Conservation (phyloP, 371 early-diverging fungal genomes). For the Apophysomyces variabilis region DNA sequence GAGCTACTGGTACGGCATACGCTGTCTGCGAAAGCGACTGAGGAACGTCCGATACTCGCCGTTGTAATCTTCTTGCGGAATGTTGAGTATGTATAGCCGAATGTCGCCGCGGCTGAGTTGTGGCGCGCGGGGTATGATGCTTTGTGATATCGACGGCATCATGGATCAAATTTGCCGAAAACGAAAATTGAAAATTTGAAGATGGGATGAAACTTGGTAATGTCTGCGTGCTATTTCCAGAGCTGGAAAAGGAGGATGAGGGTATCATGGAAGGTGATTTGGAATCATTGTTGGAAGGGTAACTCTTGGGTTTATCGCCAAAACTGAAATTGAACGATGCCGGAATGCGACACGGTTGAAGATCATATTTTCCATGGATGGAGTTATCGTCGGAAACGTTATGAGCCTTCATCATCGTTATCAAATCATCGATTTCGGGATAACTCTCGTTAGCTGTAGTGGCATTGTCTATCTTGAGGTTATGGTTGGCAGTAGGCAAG, state of each 20-base stretch:
- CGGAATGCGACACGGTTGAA: slow-evolving; percentile 10
- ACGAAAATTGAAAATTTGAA: slow-evolving; percentile 5
- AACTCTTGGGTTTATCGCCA: slow-evolving; percentile 7
- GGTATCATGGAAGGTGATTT: slow-evolving; percentile 6
- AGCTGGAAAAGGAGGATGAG: background rate
- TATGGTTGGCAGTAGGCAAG: slow-evolving; percentile 7
- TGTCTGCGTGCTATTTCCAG: background rate
- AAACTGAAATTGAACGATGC: slow-evolving; percentile 11
- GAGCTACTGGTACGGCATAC: slow-evolving; percentile 3
- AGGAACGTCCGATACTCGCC: slow-evolving; percentile 3
- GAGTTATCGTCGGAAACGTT: slow-evolving; percentile 13
- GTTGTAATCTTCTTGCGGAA: slow-evolving; percentile 6
- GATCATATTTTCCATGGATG: slow-evolving; percentile 9
- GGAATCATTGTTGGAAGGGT: slow-evolving; percentile 2
- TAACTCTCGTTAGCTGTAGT: slow-evolving; percentile 5
- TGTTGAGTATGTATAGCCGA: slow-evolving; percentile 7
- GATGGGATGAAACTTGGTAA: slow-evolving; percentile 8
- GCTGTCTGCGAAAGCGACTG: slow-evolving; percentile 5
- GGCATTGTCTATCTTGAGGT: slow-evolving; percentile 4
- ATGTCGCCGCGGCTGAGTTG: background rate
- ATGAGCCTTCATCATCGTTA: slow-evolving; percentile 17
- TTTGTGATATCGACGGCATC: slow-evolving; percentile 5
- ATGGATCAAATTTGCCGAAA: slow-evolving; percentile 5
- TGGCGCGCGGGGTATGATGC: slow-evolving; percentile 5
- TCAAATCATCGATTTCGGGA: slow-evolving; percentile 19